Evolutionary conservation across 169 alveolate species (phyloP).

Genomic region (Plasmodium relictum): DNA sequence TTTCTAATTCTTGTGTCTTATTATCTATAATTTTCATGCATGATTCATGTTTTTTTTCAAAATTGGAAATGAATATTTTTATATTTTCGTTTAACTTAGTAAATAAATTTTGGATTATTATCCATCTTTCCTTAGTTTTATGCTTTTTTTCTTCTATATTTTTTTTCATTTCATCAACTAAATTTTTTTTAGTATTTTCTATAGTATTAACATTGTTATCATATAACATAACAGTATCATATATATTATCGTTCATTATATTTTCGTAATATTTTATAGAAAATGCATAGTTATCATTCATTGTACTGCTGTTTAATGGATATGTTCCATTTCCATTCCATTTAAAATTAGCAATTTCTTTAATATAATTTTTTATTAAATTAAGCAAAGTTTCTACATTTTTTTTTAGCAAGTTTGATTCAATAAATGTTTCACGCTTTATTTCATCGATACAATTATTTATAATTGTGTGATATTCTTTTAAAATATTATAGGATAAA

Average conservation of each 20-base stretch:
- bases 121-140: constrained; percentile 16
- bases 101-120: constrained; percentile 15
- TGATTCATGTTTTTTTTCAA: constrained; percentile 39
- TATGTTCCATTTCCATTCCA: not conserved
- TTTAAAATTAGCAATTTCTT: constrained; percentile 9
- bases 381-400: constrained; percentile 6
- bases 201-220: not conserved
- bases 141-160: constrained; percentile 10
- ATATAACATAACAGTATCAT: not conserved
- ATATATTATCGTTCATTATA: not conserved
- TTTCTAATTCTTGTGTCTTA: constrained; percentile 9
- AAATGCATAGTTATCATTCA: not conserved
- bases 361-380: constrained; percentile 18
- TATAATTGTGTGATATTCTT: constrained; percentile 24
- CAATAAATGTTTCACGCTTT: constrained; percentile 20
- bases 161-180: constrained; percentile 19
- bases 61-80: constrained; percentile 14
- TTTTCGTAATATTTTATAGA: constrained; percentile 13
- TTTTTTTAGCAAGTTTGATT: constrained; percentile 16
- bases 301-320: not conserved
- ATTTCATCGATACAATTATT: constrained; percentile 22
- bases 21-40: not conserved
- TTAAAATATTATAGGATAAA: not conserved
- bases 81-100: constrained; percentile 36
- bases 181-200: constrained; percentile 9